These are phyloP conservation scores for Pyronema omphalodes DNA, from an alignment of 495 filamentous ascomycete genomes.

Conservation along the genomic window DNA sequence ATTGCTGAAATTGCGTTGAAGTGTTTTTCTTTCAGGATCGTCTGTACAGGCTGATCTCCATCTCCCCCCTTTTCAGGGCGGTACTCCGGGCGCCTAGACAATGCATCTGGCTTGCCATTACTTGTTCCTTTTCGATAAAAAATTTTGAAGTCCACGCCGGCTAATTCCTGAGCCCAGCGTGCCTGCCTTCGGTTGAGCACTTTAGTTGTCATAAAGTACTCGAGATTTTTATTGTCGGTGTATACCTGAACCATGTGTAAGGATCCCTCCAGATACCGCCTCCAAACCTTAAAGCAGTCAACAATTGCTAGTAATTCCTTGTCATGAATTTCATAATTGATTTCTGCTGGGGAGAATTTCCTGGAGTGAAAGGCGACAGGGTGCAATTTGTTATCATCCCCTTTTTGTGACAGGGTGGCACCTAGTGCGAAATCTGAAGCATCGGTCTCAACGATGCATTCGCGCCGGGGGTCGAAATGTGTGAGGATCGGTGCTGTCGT, in stretches of 20 bases:
- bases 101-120: constrained; percentile 4
- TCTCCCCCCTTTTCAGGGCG: neutral
- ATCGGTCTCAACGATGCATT: constrained; percentile 2
- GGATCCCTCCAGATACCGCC: constrained; percentile 11
- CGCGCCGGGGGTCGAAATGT: neutral
- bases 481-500: neutral
- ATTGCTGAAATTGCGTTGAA: too few relatives aligned
- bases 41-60: too few relatives aligned
- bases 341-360: constrained; percentile 5
- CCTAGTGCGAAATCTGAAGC: constrained; percentile 2
- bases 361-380: constrained; percentile 3
- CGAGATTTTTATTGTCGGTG: constrained; percentile 16
- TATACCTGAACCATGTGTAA: constrained; percentile 2
- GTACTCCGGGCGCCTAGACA: constrained; percentile 4
- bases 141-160: constrained; percentile 4
- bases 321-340: constrained; percentile 7
- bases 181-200: neutral
- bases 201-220: constrained; percentile 17
- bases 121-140: constrained; percentile 4
- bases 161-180: neutral
- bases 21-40: too few relatives aligned
- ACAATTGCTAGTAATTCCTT: constrained; percentile 4
- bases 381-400: neutral
- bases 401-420: neutral
- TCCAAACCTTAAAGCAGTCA: constrained; percentile 17